Evolutionary conservation across 169 alveolate genomes (phyloP).

Genomic region (Plasmodium billcollinsi): DNA sequence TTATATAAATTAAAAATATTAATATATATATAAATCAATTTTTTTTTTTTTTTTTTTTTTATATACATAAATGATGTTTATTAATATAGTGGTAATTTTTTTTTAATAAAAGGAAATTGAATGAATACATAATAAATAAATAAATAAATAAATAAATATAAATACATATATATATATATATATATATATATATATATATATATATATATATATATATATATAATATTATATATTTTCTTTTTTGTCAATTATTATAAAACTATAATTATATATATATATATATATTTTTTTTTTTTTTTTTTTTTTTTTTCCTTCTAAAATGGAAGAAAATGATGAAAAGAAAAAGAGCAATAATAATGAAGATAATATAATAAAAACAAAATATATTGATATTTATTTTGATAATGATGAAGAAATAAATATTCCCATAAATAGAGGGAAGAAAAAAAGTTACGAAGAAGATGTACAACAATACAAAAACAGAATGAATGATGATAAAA

Average conservation of each 20-base stretch:
- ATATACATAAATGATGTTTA: too few relatives aligned
- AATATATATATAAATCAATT: too few relatives aligned
- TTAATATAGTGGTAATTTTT: too few relatives aligned
- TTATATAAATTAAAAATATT: too few relatives aligned
- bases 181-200: background rate
- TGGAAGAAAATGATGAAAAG: constrained; percentile 33
- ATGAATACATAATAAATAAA: too few relatives aligned
- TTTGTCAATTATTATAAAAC: background rate
- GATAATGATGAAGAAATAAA: constrained; percentile 43
- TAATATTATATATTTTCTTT: background rate
- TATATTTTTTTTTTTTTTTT: background rate
- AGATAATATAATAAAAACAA: constrained; percentile 4
- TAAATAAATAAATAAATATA: too few relatives aligned
- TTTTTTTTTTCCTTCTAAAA: constrained; percentile 1
- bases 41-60: too few relatives aligned
- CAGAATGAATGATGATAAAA: constrained; percentile 2
- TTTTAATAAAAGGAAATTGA: too few relatives aligned
- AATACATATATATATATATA: background rate
- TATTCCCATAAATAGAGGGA: constrained; percentile 15
- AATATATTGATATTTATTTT: constrained; percentile 12
- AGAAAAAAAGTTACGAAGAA: background rate
- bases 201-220: background rate
- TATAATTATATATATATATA: constrained; percentile 1
- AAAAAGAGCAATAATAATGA: constrained; percentile 5
- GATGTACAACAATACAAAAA: constrained; percentile 5